Conservation (phyloP, 2,329 filamentous ascomycete species). For the Diplodia corticola region DNA sequence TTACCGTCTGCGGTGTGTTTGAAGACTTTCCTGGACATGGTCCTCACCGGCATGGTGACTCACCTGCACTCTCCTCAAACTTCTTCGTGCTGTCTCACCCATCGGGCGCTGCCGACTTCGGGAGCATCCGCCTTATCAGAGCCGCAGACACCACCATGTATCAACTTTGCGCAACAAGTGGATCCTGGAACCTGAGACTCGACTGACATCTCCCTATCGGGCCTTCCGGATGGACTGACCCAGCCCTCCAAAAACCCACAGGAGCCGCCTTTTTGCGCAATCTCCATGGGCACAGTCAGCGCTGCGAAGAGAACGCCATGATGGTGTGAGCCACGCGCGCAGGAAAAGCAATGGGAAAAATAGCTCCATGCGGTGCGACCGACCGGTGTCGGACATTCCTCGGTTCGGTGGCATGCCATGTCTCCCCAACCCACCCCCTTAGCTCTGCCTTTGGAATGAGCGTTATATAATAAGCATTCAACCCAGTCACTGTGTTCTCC, state of each 20-base stretch:
- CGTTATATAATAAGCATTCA: background rate
- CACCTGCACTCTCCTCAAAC: background rate
- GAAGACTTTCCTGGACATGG: background rate
- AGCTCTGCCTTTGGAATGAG: background rate
- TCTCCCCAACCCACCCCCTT: background rate
- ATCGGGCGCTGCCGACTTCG: background rate
- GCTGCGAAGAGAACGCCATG: background rate
- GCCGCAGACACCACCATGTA: background rate
- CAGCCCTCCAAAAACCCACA: constrained; percentile 11
- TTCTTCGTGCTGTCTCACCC: background rate
- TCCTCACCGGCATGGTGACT: background rate
- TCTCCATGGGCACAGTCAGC: no score
- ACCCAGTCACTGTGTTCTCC: no score
- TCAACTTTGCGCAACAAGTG: background rate
- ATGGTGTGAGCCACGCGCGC: constrained; percentile 11
- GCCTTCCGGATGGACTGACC: background rate
- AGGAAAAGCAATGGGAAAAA: background rate
- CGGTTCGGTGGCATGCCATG: background rate
- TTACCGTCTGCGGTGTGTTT: background rate
- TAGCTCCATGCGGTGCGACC: constrained; percentile 4
- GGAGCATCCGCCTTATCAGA: constrained; percentile 8
- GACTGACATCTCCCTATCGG: constrained; percentile 17
- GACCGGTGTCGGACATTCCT: background rate
- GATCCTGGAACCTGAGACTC: constrained; percentile 3
- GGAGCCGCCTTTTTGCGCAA: background rate